Base-by-base conservation (phyloP, 2,329 filamentous ascomycete genomes). In the Colletotrichum sp. region DNA sequence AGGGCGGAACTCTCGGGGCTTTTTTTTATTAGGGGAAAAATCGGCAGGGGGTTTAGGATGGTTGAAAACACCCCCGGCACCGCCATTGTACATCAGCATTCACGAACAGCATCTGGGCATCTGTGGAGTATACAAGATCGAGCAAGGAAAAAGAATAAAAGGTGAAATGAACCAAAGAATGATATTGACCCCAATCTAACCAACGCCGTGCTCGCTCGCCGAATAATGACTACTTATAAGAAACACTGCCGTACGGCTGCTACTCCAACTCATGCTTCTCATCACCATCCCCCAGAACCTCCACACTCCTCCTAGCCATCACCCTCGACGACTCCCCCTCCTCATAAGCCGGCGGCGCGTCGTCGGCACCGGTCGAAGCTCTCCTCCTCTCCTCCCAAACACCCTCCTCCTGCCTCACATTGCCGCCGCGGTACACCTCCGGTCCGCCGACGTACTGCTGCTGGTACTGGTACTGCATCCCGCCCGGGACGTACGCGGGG, bases 81-180 rank as follows among this genome's bases (percentile, higher is more conserved):
- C 59, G 34, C 31, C n/a, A 65, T 72, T 73, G 72, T 74, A 74
- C 72, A 74, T 72, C 61, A 74, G 33, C 61, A 67, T 74, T 62
- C 63, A 74, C 62, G 63, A 67, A 51, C 57, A 72, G 69, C 72
- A 72, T 73, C 70, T 38, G 64, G 57, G 70, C 70, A 73, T 73
- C 18, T 62, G 72, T 61, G 72, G 54, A 74, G 31, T 73, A 69
- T 70, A 74, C 51, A 63, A 63, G 71, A 66, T 47, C 36, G 47
- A 65, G 58, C n/a, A 51, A 51, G 62, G 31, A 55, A 65, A 59
- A 59, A 58, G 7, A 64, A 51, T 64, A 55, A 59, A 66, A 21
- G 66, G 61, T 61, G 47, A 73, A 69, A 69, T 66, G 69, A 67
- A 72, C 18, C 62, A 47, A 51, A 27, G n/a, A 16, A 43, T 21